Base-by-base conservation (phyloP, 768 basidiomycete species). In the Phaffia tasmanica region DNA sequence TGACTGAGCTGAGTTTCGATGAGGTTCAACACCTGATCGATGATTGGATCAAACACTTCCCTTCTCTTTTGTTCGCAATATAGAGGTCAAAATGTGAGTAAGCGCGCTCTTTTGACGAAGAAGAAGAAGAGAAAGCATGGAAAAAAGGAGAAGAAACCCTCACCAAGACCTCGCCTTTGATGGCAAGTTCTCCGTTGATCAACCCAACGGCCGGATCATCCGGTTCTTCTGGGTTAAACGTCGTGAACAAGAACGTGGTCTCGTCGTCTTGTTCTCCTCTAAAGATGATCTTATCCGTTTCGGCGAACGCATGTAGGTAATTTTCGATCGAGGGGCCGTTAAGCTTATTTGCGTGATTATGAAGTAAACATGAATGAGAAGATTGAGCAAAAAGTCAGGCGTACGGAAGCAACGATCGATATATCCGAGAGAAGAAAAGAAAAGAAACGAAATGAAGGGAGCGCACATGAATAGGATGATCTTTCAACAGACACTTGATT, bases 41-140 rank as follows among this genome's bases (percentile, higher is more conserved):
- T 83, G 48, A 92, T 85, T 30, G 90, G 89, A 76, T 90, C 89
- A 71, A 92, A 93, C 11, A 92, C 89, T 74, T 89, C 86, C 70
- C 82, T 79, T 35, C 89, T 84, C 35, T 42, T 4, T 42, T 42
- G 35, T 42, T 4, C 35, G 35, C 4, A 42, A n/a, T n/a, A n/a
- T n/a, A 42, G 35, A 42, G 35, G 11, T 5, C 35, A 42, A 42
- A 4, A 42, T 42, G 35, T 42, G 6, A 42, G 11, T 11, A 42
- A 42, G 35, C 35, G 35, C 35, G 35, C 35, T 42, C 6, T 42
- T 42, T 42, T 42, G 11, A 42, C 11, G 35, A 42, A 42, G 11
- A 42, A 11, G 35, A 42, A 42, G 11, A 42, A 5, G 35, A 11
- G 35, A n/a, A n/a, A n/a, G n/a, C n/a, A n/a, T n/a, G n/a, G n/a